Evolutionary conservation across 2,329 filamentous ascomycete species (phyloP).

Genomic region (Colletotrichum lini): DNA sequence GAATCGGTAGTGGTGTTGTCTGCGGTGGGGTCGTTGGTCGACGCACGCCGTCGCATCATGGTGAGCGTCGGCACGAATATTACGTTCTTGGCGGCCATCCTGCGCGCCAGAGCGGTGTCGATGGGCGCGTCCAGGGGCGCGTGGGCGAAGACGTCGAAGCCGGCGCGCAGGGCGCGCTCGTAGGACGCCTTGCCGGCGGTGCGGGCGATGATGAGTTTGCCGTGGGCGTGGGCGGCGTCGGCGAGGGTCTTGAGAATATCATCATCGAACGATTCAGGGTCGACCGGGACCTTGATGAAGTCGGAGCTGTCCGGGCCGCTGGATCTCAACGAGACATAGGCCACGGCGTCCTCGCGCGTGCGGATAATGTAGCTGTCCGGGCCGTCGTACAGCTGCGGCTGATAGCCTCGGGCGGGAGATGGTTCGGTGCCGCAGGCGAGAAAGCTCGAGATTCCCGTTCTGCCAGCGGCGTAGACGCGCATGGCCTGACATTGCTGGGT

Average conservation of each 20-base stretch:
- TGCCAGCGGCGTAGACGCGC: constrained; percentile 28
- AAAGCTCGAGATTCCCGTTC: constrained; percentile 15
- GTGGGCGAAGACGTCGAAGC: constrained; percentile 50
- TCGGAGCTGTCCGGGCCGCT: constrained; percentile 43
- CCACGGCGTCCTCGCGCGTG: constrained; percentile 13
- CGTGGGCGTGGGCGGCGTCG: constrained; percentile 44
- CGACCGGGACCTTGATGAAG: constrained; percentile 48
- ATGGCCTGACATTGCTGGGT: constrained; percentile 36
- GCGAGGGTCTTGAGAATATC: constrained; percentile 45
- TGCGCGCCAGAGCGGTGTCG: constrained; percentile 41
- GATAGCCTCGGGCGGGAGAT: not conserved
- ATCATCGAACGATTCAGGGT: constrained; percentile 45
- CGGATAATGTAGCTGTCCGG: constrained; percentile 6
- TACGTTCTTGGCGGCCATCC: constrained; percentile 43
- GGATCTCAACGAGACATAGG: constrained; percentile 4
- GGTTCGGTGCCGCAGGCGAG: constrained; percentile 19
- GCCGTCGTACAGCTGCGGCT: constrained; percentile 14
- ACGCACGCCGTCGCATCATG: constrained; percentile 37
- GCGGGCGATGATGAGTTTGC: constrained; percentile 48
- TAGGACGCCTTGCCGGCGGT: constrained; percentile 47
- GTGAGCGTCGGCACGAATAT: constrained; percentile 49
- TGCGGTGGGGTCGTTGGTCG: not conserved
- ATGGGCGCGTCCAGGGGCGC: constrained; percentile 48
- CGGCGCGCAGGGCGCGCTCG: constrained; percentile 46
- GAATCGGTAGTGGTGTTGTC: not conserved